A percentile compares a stretch with the other conserved stretches of the same genome.
phyloP scores from a whole-genome alignment of 495 filamentous ascomycete species.

The Hypoxylon crocopeplum region DNA sequence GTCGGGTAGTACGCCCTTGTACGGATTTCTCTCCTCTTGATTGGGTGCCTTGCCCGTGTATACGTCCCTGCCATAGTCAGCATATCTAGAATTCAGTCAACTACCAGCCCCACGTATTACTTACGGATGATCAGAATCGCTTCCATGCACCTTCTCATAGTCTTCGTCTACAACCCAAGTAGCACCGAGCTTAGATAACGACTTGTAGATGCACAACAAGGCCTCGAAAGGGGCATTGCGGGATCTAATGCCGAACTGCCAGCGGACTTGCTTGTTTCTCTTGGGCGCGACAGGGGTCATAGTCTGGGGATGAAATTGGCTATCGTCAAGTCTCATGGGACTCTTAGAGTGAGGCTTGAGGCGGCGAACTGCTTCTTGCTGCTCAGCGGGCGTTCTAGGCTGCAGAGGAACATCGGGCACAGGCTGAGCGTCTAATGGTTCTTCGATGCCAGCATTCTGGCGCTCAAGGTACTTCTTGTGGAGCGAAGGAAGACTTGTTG shows the following conservation, averaged over 20 bases:
- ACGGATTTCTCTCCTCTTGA: constrained; percentile 37
- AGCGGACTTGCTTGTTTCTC: constrained; percentile 75
- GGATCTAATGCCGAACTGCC: constrained; percentile 97
- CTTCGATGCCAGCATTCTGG: constrained; percentile 57
- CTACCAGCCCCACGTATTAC: not conserved
- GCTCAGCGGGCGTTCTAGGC: constrained; percentile 70
- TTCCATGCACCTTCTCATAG: constrained; percentile 48
- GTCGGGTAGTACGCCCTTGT: constrained; percentile 32
- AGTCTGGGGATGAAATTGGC: constrained; percentile 69
- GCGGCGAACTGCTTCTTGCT: constrained; percentile 74
- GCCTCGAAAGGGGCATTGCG: constrained; percentile 93
- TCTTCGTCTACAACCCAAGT: constrained; percentile 76
- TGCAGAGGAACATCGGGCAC: constrained; percentile 58
- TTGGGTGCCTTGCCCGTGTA: constrained; percentile 20
- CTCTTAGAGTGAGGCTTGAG: constrained; percentile 80
- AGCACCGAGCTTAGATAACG: constrained; percentile 83
- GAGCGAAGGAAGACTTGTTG: constrained; percentile 86
- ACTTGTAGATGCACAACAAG: constrained; percentile 91
- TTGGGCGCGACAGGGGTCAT: constrained; percentile 69
- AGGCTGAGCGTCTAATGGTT: constrained; percentile 45
- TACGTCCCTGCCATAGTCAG: constrained; percentile 31
- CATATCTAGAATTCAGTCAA: constrained; percentile 5
- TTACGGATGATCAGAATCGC: constrained; percentile 36
- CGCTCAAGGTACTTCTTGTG: constrained; percentile 89
- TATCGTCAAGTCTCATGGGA: constrained; percentile 64